Evolutionary conservation across 2,329 filamentous ascomycete genomes (phyloP).

Genomic region (Proliferodiscus dingleyae): DNA sequence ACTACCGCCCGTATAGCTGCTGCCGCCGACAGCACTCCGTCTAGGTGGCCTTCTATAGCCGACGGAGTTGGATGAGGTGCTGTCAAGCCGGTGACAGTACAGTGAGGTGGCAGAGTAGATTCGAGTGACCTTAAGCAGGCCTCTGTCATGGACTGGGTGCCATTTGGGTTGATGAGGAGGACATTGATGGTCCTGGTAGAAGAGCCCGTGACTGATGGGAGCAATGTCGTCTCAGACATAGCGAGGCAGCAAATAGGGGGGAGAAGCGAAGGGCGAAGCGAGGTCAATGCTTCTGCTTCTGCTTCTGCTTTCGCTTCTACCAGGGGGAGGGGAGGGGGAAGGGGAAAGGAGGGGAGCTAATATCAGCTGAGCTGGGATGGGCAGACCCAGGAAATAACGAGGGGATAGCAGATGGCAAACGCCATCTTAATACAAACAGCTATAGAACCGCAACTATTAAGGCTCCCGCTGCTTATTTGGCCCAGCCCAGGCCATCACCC

Average conservation of each 20-base stretch:
- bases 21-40: constrained; percentile 46
- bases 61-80: constrained; percentile 43
- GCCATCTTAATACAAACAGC: no score
- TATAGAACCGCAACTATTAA: no score
- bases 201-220: constrained; percentile 25
- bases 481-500: no score
- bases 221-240: constrained; percentile 5
- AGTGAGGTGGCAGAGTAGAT: constrained; percentile 41
- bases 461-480: no score
- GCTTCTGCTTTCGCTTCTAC: no score
- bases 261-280: not conserved
- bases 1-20: constrained; percentile 42
- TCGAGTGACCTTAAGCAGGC: constrained; percentile 41
- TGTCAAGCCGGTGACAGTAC: constrained; percentile 46
- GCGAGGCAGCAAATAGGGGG: not conserved
- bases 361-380: no score
- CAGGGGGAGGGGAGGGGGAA: no score
- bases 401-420: no score
- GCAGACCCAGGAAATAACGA: not conserved
- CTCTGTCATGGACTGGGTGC: constrained; percentile 42
- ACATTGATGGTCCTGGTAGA: constrained; percentile 33
- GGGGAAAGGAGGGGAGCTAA: no score
- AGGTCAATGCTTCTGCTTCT: not conserved
- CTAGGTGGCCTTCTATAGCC: constrained; percentile 46
- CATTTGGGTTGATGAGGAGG: constrained; percentile 45